Evolutionary conservation across 139 green algal genomes (phyloP).

Genomic region (Zygnema circumcarinatum): DNA sequence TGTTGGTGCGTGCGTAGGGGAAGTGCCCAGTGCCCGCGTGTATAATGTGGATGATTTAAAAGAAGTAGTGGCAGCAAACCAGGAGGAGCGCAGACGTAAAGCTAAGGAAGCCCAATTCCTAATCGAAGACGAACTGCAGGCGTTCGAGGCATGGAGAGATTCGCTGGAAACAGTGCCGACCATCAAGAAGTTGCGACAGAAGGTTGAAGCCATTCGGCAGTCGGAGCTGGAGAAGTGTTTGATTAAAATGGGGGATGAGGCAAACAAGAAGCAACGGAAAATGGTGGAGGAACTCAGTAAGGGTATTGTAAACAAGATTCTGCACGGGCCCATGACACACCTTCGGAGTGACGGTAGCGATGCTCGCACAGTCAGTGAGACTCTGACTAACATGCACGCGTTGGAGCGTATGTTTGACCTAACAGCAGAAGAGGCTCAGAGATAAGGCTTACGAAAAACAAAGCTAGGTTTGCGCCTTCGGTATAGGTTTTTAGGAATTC

Average conservation of each 20-base stretch:
- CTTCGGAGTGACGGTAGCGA: constrained; percentile 92
- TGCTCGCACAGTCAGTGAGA: constrained; percentile 84
- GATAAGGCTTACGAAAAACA: too few species aligned
- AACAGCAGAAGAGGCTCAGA: constrained; percentile 24
- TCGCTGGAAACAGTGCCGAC: constrained; percentile 97
- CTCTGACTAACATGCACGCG: constrained; percentile 97
- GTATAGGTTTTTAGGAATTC: too few species aligned
- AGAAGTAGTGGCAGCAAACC: constrained; percentile 97
- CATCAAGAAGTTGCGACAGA: constrained; percentile 94
- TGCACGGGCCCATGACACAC: constrained; percentile 98
- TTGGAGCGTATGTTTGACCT: constrained; percentile 99
- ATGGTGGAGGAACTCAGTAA: constrained; percentile 93
- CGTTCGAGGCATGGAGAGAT: constrained; percentile 97
- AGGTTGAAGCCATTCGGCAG: constrained; percentile 89
- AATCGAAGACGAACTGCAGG: constrained; percentile 76
- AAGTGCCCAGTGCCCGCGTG: constrained; percentile 73
- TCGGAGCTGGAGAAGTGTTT: constrained; percentile 94
- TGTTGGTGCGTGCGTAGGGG: constrained; percentile 83
- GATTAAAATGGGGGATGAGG: constrained; percentile 77
- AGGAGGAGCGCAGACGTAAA: constrained; percentile 79
- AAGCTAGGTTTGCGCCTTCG: too few species aligned
- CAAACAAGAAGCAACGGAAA: constrained; percentile 97
- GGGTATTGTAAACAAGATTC: constrained; percentile 98
- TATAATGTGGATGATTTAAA: constrained; percentile 99
- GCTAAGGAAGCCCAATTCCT: constrained; percentile 74